A percentile compares a stretch with the other conserved stretches of the same genome.
These are phyloP conservation scores for Pythium coloratum DNA, from an alignment of 352 stramenopile species.

Conservation along the genomic window DNA sequence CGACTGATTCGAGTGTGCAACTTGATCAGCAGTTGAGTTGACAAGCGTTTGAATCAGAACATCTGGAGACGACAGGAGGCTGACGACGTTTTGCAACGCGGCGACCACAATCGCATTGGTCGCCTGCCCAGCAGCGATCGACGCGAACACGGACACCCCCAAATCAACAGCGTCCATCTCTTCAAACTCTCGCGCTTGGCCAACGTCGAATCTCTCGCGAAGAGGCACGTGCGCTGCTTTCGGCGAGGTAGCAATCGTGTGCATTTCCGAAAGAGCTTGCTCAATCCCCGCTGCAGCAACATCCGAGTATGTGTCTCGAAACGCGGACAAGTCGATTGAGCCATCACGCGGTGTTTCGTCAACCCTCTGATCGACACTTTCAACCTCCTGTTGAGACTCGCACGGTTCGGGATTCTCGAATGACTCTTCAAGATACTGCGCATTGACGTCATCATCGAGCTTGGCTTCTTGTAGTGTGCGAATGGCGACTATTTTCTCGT, in stretches of 20 bases:
- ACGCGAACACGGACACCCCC: conserved; percentile 15
- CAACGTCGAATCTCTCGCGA: background rate
- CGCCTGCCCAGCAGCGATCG: conserved; percentile 19
- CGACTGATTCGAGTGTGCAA: conserved; percentile 1
- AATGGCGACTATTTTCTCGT: background rate
- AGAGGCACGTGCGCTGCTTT: background rate
- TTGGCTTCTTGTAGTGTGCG: background rate
- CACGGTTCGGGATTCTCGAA: conserved; percentile 2
- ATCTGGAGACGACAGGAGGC: conserved; percentile 15
- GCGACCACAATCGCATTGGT: conserved; percentile 32
- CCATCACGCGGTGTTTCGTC: background rate
- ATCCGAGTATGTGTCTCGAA: conserved; percentile 6
- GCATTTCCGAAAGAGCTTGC: conserved; percentile 11
- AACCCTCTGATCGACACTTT: background rate
- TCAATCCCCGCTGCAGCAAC: conserved; percentile 3
- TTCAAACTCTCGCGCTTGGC: background rate
- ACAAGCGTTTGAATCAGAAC: conserved; percentile 19
- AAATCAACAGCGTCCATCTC: background rate
- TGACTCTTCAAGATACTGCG: conserved; percentile 1
- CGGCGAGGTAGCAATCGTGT: background rate
- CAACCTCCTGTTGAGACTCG: background rate
- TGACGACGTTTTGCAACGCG: conserved; percentile 30
- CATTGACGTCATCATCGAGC: background rate
- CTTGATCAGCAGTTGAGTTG: conserved; percentile 16
- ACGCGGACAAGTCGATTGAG: background rate